Percentiles rank a stretch among this genome's conserved stretches.
Evolutionary conservation across 176 grass and related monocot genomes (phyloP).

Genomic region (Carex scoparia): DNA sequence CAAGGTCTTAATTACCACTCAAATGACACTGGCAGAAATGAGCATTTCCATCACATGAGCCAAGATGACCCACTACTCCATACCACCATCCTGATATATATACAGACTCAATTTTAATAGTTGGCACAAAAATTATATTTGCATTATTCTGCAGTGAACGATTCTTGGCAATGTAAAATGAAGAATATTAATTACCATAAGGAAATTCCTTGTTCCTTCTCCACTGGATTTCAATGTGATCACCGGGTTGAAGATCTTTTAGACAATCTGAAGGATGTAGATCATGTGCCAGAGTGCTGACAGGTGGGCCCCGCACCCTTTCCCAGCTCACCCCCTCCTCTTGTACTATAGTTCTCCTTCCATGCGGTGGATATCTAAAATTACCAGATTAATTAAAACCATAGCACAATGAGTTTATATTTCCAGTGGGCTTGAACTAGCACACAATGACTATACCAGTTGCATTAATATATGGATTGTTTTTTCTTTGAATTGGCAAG

Average conservation of each 20-base stretch:
- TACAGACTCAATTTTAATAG: constrained; percentile 41
- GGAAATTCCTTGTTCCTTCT: constrained; percentile 94
- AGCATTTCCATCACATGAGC: constrained; percentile 75
- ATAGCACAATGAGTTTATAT: neutral
- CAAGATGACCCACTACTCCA: constrained; percentile 90
- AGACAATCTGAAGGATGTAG: constrained; percentile 73
- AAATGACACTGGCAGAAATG: constrained; percentile 69
- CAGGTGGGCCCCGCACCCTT: constrained; percentile 65
- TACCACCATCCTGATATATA: constrained; percentile 97
- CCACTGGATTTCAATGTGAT: constrained; percentile 98
- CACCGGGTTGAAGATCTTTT: constrained; percentile 57
- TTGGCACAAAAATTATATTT: constrained; percentile 36
- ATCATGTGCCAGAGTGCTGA: constrained; percentile 57
- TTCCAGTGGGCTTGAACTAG: neutral
- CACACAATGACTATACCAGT: neutral
- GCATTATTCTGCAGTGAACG: constrained; percentile 30
- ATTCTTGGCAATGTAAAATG: constrained; percentile 12
- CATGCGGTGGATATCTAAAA: constrained; percentile 83
- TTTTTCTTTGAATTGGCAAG: neutral
- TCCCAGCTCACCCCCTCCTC: constrained; percentile 81
- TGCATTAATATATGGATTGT: neutral
- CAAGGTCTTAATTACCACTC: constrained; percentile 56
- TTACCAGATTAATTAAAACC: neutral
- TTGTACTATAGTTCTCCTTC: constrained; percentile 47
- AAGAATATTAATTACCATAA: constrained; percentile 54